Evolutionary conservation across 495 filamentous ascomycete genomes (phyloP).

Genomic region (Symbiotaphrina buchneri): DNA sequence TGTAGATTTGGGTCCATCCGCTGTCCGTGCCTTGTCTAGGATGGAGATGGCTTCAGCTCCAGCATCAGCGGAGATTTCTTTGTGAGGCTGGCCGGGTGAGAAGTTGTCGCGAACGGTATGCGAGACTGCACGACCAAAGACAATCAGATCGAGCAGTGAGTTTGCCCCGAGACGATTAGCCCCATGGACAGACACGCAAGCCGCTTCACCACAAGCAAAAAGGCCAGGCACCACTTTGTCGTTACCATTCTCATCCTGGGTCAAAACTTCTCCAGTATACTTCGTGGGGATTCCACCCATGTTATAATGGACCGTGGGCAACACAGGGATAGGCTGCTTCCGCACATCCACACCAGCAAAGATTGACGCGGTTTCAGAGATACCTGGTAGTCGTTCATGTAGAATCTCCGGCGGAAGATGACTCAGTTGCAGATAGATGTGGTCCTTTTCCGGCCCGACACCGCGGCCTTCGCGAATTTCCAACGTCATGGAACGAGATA

Average conservation of each 20-base stretch:
- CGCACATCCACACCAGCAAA: conserved; percentile 91
- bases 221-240: conserved; percentile 90
- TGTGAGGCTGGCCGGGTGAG: conserved; percentile 52
- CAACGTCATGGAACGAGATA: conserved; percentile 89
- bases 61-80: conserved; percentile 49
- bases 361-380: conserved; percentile 91
- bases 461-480: conserved; percentile 94
- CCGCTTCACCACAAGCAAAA: conserved; percentile 91
- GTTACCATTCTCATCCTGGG: conserved; percentile 55
- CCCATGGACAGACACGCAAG: conserved; percentile 92
- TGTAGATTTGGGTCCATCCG: conserved; percentile 66
- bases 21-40: conserved; percentile 65
- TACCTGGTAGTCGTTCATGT: conserved; percentile 90
- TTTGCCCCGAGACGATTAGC: conserved; percentile 96
- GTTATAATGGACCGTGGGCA: conserved; percentile 97
- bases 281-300: conserved; percentile 98
- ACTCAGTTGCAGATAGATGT: conserved; percentile 91
- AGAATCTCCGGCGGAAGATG: conserved; percentile 80
- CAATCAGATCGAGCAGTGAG: conserved; percentile 89
- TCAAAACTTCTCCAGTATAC: conserved; percentile 89
- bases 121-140: conserved; percentile 90
- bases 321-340: conserved; percentile 90
- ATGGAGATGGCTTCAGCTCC: conserved; percentile 69
- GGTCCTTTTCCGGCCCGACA: conserved; percentile 89
- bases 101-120: conserved; percentile 88